Conservation (phyloP, 2,329 filamentous ascomycete genomes). For the Paramyrothecium sp. region DNA sequence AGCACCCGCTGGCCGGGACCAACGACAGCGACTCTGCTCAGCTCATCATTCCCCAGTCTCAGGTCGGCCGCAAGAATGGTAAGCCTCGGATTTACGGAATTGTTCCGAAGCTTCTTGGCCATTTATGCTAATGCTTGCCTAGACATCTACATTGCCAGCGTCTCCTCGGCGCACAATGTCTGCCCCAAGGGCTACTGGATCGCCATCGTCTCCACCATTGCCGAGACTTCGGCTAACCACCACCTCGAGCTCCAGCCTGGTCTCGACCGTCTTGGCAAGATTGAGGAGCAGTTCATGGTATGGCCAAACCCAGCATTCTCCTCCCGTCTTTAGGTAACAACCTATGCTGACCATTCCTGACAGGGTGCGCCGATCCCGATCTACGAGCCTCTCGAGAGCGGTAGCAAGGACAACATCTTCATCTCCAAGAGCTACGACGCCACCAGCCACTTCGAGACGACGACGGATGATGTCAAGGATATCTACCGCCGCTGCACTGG, state of each 20-base stretch:
- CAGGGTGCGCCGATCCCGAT: conserved; percentile 82
- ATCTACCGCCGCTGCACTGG: conserved; percentile 84
- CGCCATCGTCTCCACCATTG: conserved; percentile 96
- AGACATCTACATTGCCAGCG: conserved; percentile 97
- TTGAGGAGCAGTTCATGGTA: conserved; percentile 97
- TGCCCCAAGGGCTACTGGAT: conserved; percentile 99
- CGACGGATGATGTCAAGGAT: conserved; percentile 86
- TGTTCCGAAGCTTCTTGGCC: background rate
- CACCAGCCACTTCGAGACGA: conserved; percentile 95
- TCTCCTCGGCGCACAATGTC: conserved; percentile 94
- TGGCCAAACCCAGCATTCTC: conserved; percentile 12
- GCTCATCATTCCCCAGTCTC: conserved; percentile 96
- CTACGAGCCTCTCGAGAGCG: conserved; percentile 85
- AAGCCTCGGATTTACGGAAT: conserved; percentile 28
- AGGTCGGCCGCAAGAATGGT: conserved; percentile 96
- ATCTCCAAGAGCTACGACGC: conserved; percentile 99
- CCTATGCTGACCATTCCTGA: background rate
- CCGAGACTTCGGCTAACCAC: conserved; percentile 88
- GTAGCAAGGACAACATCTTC: conserved; percentile 86
- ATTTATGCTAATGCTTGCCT: conserved; percentile 8
- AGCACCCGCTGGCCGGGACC: conserved; percentile 90
- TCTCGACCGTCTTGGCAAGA: conserved; percentile 85
- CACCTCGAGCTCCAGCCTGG: conserved; percentile 92
- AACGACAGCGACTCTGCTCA: conserved; percentile 87
- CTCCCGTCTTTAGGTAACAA: background rate